phyloP scores from a whole-genome alignment of 257 asterid genomes.

The Gentiana macrophylla region DNA sequence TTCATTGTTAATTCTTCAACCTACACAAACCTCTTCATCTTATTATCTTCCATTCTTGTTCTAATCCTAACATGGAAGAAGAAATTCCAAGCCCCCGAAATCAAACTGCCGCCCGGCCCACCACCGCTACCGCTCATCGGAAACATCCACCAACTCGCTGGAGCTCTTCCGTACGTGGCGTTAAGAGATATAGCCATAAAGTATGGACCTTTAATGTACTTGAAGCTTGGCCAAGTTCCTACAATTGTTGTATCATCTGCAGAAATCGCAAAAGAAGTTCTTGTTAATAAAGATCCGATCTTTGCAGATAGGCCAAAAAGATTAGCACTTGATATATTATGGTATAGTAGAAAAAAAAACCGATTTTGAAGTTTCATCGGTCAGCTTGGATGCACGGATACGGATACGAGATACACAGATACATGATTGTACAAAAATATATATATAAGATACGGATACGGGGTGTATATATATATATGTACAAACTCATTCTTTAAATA shows the following conservation, averaged over 20 bases:
- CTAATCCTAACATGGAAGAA: neutral
- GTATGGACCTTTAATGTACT: slow-evolving; percentile 30
- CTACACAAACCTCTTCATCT: neutral
- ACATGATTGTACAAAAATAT: too few species aligned
- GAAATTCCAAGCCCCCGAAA: neutral
- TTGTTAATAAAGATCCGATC: slow-evolving; percentile 22
- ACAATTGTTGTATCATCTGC: slow-evolving; percentile 24
- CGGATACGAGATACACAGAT: too few species aligned
- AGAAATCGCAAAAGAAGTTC: slow-evolving; percentile 13
- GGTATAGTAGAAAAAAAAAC: slow-evolving; percentile 2
- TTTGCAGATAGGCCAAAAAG: slow-evolving; percentile 26
- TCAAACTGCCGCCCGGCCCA: slow-evolving; percentile 21
- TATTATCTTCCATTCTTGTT: neutral
- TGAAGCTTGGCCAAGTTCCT: slow-evolving; percentile 28
- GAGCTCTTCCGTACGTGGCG: slow-evolving; percentile 16
- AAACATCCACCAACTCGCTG: slow-evolving; percentile 25
- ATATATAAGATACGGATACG: too few species aligned
- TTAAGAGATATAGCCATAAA: slow-evolving; percentile 12
- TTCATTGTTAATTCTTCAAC: too few species aligned
- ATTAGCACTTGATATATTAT: slow-evolving; percentile 13
- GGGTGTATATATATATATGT: neutral
- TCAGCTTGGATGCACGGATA: too few species aligned
- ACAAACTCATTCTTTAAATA: neutral
- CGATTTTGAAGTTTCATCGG: too few species aligned
- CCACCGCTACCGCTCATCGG: slow-evolving; percentile 24